Evolutionary conservation across 768 basidiomycete species (phyloP), one percentile per base, ranked within the genome.

Genomic region (Suillus subaureus): DNA sequence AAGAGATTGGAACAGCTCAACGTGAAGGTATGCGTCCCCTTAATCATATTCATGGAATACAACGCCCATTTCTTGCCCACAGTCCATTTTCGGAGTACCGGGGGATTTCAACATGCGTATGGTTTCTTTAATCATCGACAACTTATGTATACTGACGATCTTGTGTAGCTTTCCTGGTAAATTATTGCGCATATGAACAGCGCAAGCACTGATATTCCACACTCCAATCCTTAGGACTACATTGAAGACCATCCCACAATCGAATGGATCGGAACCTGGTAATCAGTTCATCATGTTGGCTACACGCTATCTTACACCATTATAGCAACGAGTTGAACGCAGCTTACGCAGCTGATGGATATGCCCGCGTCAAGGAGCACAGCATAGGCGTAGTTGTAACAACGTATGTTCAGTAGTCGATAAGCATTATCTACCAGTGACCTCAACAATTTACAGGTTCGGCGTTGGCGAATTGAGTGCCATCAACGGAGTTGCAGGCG

Each of bases 391-490:
- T 88, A 9, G 77, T 95, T 6, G 77, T 85, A 39, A 97, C 96
- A 13, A 97, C 91, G 89, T 90, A 70, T n/a, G 81, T 72, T 16
- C 39, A 15, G n/a, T 5, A 23, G 2, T 43, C 6, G 40, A 33
- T 33, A 35, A 15, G 52, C 61, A 26, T 23, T 7, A 18, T 63
- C 45, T 42, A 39, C 35, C 28, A 61, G 69, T 26, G 64, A 45
- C 42, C 15, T 57, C 54, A 23, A 1, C 9, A 23, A 6, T 31
- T 21, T 7, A 31, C 62, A 91, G 90, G 2, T 97, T 96, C 69
- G 96, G 96, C 63, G 96, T 97, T n/a, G 96, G 96, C 18, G 96
- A 97, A 75, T 79, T 97, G 52, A 92, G 90, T 47, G 94, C 95
- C 5, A 88, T 91, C 42, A 93, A 94, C 70, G 92, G 92, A 49